Base-by-base conservation (phyloP, 2,329 filamentous ascomycete genomes). In the Alternaria tenuissima region DNA sequence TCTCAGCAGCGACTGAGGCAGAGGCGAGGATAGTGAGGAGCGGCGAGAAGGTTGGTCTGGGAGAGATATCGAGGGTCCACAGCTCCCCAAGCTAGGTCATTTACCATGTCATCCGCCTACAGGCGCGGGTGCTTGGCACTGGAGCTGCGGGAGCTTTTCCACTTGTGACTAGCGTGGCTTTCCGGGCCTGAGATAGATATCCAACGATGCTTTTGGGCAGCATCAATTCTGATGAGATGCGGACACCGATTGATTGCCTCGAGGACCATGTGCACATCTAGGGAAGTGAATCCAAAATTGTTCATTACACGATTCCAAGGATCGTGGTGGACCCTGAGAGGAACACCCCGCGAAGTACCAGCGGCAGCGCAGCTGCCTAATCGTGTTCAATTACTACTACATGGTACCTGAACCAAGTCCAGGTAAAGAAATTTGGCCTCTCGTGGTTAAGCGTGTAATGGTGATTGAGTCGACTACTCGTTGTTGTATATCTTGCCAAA, bases 91-190 rank as follows among this genome's bases (percentile, higher is more conserved):
- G 46, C 46, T 39, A 39, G 55, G 51, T 59, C 55, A 58, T 52
- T 51, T 51, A 59, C 61, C 56, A 62, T 64, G 65, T 63, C 63
- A 66, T 63, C 56, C 54, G 56, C 58, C 56, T 64, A 39, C 30
- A 32, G 30, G 9, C 30, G 30, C 30, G 30, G 30, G 30, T 32
- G 32, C 32, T 36, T 36, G 32, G 32, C 32, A 16, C 32, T 36
- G 5, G 32, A 30, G 34, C 43, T 55, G 62, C 59, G 56, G 66
- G 55, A 64, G 59, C 66, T 69, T 66, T 66, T 24, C 62, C 48
- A 9, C 0, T 7, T 49, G 11, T 14, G 39, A 61, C 51, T 63
- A 60, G 59, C 57, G 57, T 26, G 20, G 28, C 6, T n/a, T 44
- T 20, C 42, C 7, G n/a, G 26, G 32, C 43, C 7, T 30, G 41